Evolutionary conservation across 2,329 filamentous ascomycete genomes (phyloP), one percentile per base, ranked within the genome.

Genomic region (Fusarium lyarnte): DNA sequence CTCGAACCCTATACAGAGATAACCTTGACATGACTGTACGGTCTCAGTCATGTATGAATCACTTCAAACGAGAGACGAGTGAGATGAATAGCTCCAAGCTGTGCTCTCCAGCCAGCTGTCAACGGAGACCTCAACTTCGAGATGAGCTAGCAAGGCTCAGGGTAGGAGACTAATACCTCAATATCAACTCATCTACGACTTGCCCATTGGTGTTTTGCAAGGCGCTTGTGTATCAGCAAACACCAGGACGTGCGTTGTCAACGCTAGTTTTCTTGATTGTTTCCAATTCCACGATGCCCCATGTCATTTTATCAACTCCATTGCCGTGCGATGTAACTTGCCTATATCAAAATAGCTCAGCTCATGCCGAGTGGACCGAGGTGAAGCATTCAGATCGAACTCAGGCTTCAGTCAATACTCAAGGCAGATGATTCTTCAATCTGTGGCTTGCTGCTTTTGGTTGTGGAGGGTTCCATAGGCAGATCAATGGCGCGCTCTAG

Each of bases 161-260:
- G 71, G 63, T 58, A 43, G 27, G 35, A 66, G 58, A 58, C 61
- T 67, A 71, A 65, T 66, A 47, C 58, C 63, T 71, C 66, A 54
- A 43, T n/a, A 54, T 64, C 58, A 58, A 42, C 33, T 38, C 38
- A 66, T 51, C 27, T 29, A 58, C 54, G 70, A 68, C 59, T 67
- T 73, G 70, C 66, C 62, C 58, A 73, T 66, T 65, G 66, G 42
- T 51, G 46, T 62, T 62, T 52, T 36, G 59, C 42, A 33, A 38
- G 57, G 70, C 66, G 69, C 54, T 59, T 60, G 70, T 38, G 70
- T 64, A 60, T 68, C 58, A 51, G 62, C 66, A 64, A 58, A 58
- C 25, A 52, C 58, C 36, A 59, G 53, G 41, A 64, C 23, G 38
- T 64, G 66, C 51, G 43, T 52, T 69, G 64, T 64, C 66, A 38